Base-by-base conservation (phyloP, 2,329 filamentous ascomycete species). In the Rutstroemia sp. region DNA sequence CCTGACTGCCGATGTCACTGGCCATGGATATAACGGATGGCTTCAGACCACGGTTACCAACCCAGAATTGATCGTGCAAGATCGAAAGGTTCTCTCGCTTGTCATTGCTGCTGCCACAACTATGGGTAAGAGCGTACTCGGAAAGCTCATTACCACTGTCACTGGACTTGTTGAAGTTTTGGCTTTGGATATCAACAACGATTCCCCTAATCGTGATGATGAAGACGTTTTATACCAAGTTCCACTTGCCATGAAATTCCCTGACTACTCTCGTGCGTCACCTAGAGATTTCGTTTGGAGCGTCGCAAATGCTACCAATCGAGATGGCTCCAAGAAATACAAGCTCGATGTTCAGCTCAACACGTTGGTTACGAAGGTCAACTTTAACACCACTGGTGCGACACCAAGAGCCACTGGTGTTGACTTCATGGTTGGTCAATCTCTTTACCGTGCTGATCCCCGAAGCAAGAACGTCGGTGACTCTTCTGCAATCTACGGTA, bases 371-470 rank as follows among this genome's bases (percentile, higher is more conserved):
- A 75, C 72, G 16, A 74, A 74, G 60, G 61, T 76, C 54, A 65
- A 67, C 52, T 75, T 76, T 61, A 67, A 72, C 30, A 61, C 58
- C 62, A 62, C 59, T 41, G 45, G 38, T 5, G 53, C 59, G 21
- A 59, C 56, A 34, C 71, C 72, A 47, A 68, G 66, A 57, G 72
- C 74, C 4, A 69, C 69, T 12, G 76, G 75, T 4, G 70, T 77
- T 5, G 71, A 77, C 53, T 77, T 72, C 50, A 61, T 76, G 3
- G 62, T 71, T 21, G 75, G 74, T 0, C 65, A 74, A 53, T 70
- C 67, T 23, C 44, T 63, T 4, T 63, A 63, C 30, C 47, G 52
- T 18, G 62, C 60, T 0, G 58, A 61, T 30, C 56, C 57, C 6
- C 19, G 21, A 16, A 25, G 10, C 42, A 38, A 21, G 16, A 41